Conservation (phyloP, 1,284 basidiomycete genomes). For the Pseudozyma thailandica region DNA sequence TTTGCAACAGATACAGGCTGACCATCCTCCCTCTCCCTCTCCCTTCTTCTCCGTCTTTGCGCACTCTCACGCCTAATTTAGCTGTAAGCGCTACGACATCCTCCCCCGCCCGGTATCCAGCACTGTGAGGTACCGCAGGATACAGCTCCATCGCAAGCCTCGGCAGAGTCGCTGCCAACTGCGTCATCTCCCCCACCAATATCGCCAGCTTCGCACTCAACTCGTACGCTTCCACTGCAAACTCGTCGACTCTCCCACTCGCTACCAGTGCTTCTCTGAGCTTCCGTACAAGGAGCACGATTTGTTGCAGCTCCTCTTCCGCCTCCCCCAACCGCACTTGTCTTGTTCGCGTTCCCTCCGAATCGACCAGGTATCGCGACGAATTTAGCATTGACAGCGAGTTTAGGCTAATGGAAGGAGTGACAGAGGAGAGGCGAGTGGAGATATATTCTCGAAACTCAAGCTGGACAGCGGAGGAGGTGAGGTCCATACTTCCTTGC, state of each 20-base stretch:
- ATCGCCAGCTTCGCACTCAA: constrained; percentile 16
- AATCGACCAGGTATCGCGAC: constrained; percentile 1
- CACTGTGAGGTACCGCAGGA: background rate
- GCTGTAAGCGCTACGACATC: background rate
- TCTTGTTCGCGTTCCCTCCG: background rate
- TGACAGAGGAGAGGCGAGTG: constrained; percentile 10
- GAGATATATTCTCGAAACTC: constrained; percentile 45
- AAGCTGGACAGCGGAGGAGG: constrained; percentile 10
- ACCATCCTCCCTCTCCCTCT: constrained; percentile 5
- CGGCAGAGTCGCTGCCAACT: constrained; percentile 28
- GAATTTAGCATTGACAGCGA: constrained; percentile 8
- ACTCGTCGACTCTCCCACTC: constrained; percentile 23
- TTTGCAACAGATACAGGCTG: constrained; percentile 21
- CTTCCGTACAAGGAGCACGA: constrained; percentile 37
- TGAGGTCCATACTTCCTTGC: constrained; percentile 40
- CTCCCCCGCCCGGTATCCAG: background rate
- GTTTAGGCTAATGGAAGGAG: background rate
- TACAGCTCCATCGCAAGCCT: constrained; percentile 35
- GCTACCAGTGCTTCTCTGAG: constrained; percentile 41
- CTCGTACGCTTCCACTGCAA: constrained; percentile 43
- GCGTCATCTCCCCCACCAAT: constrained; percentile 24
- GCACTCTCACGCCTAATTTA: background rate
- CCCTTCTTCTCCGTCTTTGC: background rate
- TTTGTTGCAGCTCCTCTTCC: constrained; percentile 34
- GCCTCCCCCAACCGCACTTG: background rate